Evolutionary conservation across 1,139 yeast species (phyloP).

Genomic region (Geotrichum europaeum): DNA sequence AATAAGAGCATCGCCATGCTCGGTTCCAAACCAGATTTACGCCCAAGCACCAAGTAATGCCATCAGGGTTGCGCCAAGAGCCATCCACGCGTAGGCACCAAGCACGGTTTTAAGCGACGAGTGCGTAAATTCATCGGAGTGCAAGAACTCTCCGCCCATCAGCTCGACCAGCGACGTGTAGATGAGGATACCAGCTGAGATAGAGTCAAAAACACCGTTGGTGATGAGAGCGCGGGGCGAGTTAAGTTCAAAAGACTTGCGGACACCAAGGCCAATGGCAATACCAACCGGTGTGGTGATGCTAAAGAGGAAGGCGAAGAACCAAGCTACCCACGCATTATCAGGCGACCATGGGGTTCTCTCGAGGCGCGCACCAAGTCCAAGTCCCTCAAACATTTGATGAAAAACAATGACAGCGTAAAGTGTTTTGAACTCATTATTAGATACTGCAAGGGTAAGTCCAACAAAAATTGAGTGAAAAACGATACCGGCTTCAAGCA

Average conservation of each 20-base stretch:
- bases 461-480: constrained; percentile 82
- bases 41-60: constrained; percentile 88
- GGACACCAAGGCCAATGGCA: constrained; percentile 81
- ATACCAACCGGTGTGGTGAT: constrained; percentile 76
- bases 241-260: constrained; percentile 51
- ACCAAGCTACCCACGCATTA: constrained; percentile 50
- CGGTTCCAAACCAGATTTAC: constrained; percentile 29
- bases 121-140: constrained; percentile 31
- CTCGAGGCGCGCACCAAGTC: constrained; percentile 82
- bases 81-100: constrained; percentile 39
- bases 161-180: constrained; percentile 90
- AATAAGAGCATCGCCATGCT: background rate
- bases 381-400: constrained; percentile 89
- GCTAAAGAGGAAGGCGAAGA: constrained; percentile 53
- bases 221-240: constrained; percentile 62
- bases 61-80: constrained; percentile 75
- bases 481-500: constrained; percentile 71
- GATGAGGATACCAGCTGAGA: constrained; percentile 78
- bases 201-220: constrained; percentile 73
- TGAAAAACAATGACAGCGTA: constrained; percentile 82
- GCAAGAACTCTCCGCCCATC: constrained; percentile 83
- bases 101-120: constrained; percentile 36
- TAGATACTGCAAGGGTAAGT: constrained; percentile 62
- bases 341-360: constrained; percentile 58
- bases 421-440: constrained; percentile 67